Conservation (phyloP, 73 alveolate genomes). For the Paramecium octaurelia region DNA sequence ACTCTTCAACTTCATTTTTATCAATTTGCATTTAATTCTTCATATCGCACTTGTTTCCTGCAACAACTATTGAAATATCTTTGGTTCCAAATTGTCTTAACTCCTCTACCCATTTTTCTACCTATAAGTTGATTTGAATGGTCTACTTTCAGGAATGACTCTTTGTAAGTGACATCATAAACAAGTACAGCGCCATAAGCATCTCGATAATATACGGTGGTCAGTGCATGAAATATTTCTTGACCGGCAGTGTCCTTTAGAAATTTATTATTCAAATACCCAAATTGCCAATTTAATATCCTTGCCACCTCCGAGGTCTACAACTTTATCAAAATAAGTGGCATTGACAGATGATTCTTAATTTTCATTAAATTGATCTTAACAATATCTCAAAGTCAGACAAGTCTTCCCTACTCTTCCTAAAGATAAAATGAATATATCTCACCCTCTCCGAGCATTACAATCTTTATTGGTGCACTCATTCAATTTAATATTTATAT, state of each 20-base stretch:
- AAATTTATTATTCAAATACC: slow-evolving; percentile 13
- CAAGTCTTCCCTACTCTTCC: slow-evolving; percentile 93
- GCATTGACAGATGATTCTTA: slow-evolving; percentile 82
- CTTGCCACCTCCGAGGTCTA: slow-evolving; percentile 61
- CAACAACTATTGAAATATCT: slow-evolving; percentile 77
- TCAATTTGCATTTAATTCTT: slow-evolving; percentile 68
- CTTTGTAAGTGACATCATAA: slow-evolving; percentile 87
- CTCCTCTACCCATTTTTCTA: slow-evolving; percentile 82
- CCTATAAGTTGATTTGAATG: slow-evolving; percentile 22
- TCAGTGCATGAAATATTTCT: slow-evolving; percentile 84
- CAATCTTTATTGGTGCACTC: background rate
- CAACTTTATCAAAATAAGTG: slow-evolving; percentile 74
- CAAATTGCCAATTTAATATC: slow-evolving; percentile 70
- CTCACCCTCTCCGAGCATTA: slow-evolving; percentile 44
- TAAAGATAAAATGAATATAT: background rate
- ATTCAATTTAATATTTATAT: background rate
- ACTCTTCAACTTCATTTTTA: slow-evolving; percentile 59
- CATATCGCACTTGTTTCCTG: slow-evolving; percentile 88
- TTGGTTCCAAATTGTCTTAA: slow-evolving; percentile 67
- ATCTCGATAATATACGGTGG: slow-evolving; percentile 79
- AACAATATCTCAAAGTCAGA: slow-evolving; percentile 76
- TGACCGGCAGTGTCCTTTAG: slow-evolving; percentile 92
- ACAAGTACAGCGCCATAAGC: slow-evolving; percentile 87
- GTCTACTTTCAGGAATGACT: slow-evolving; percentile 74
- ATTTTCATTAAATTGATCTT: slow-evolving; percentile 75